Evolutionary conservation across 2,329 filamentous ascomycete genomes (phyloP).

Genomic region (Pseudogymnoascus sp.): DNA sequence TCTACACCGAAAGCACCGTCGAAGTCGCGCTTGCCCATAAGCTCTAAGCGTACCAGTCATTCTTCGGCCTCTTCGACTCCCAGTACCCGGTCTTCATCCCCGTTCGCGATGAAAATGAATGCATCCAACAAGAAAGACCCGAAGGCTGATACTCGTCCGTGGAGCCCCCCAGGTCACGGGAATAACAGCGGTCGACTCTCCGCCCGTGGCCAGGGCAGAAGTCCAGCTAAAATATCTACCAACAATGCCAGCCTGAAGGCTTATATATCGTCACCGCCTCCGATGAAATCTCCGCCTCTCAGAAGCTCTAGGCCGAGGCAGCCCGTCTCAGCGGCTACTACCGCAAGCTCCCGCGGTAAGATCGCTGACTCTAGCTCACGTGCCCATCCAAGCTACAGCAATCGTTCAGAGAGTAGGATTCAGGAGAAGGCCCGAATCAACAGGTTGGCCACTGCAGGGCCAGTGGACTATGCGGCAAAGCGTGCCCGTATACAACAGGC

Average conservation of each 20-base stretch:
- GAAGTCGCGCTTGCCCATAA: constrained; percentile 23
- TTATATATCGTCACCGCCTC: constrained; percentile 61
- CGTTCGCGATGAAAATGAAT: constrained; percentile 38
- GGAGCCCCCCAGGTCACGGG: constrained; percentile 22
- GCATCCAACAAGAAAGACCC: constrained; percentile 31
- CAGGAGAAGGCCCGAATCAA: constrained; percentile 31
- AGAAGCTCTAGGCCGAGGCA: constrained; percentile 76
- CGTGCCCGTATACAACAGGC: constrained; percentile 76
- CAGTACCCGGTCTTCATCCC: constrained; percentile 51
- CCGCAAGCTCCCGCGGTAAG: constrained; percentile 61
- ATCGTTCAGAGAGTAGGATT: constrained; percentile 26
- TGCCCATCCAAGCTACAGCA: constrained; percentile 9
- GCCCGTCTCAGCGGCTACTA: constrained; percentile 66
- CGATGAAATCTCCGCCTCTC: constrained; percentile 69
- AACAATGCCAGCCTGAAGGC: constrained; percentile 58
- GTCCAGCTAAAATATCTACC: constrained; percentile 17
- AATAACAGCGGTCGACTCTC: constrained; percentile 28
- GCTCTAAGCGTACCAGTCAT: constrained; percentile 28
- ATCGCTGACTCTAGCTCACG: constrained; percentile 25
- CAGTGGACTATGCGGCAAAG: constrained; percentile 77
- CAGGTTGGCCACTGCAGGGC: constrained; percentile 54
- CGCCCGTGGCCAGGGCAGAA: constrained; percentile 20
- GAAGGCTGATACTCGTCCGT: constrained; percentile 23
- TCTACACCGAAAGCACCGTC: neutral
- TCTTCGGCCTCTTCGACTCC: constrained; percentile 41